A percentile compares a stretch with the other conserved stretches of the same genome.
These are phyloP conservation scores for Alternaria postmessia DNA, from an alignment of 2,329 filamentous ascomycete genomes.

Conservation along the genomic window DNA sequence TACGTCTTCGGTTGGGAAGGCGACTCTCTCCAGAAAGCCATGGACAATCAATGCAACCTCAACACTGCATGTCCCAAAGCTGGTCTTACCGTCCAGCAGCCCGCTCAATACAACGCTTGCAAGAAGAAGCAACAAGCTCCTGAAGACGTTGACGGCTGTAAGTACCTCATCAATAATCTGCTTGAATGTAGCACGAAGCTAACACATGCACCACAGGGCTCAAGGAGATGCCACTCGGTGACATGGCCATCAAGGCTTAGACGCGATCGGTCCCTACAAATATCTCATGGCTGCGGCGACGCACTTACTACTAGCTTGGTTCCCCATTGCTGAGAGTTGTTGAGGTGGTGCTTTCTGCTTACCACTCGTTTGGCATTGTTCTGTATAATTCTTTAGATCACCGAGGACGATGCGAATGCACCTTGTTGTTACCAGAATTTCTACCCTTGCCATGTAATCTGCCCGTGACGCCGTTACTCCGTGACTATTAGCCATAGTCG, in stretches of 20 bases:
- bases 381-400: slow-evolving; percentile 5
- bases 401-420: neutral
- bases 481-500: neutral
- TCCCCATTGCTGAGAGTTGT: neutral
- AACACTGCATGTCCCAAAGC: slow-evolving; percentile 43
- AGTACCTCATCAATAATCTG: slow-evolving; percentile 11
- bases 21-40: slow-evolving; percentile 53
- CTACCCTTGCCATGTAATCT: neutral
- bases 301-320: neutral
- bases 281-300: neutral
- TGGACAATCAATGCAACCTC: slow-evolving; percentile 53
- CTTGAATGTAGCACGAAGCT: slow-evolving; percentile 5
- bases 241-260: slow-evolving; percentile 38
- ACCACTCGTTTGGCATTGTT: slow-evolving; percentile 13
- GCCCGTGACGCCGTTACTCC: neutral
- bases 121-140: slow-evolving; percentile 46
- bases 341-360: slow-evolving; percentile 1
- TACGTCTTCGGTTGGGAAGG: slow-evolving; percentile 58
- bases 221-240: slow-evolving; percentile 37
- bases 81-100: slow-evolving; percentile 39
- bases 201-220: slow-evolving; percentile 34
- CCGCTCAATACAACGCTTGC: slow-evolving; percentile 41
- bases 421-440: neutral
- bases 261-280: neutral
- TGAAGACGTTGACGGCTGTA: slow-evolving; percentile 45